Evolutionary conservation across 768 basidiomycete genomes (phyloP).

Genomic region (Lactarius hatsudake): DNA sequence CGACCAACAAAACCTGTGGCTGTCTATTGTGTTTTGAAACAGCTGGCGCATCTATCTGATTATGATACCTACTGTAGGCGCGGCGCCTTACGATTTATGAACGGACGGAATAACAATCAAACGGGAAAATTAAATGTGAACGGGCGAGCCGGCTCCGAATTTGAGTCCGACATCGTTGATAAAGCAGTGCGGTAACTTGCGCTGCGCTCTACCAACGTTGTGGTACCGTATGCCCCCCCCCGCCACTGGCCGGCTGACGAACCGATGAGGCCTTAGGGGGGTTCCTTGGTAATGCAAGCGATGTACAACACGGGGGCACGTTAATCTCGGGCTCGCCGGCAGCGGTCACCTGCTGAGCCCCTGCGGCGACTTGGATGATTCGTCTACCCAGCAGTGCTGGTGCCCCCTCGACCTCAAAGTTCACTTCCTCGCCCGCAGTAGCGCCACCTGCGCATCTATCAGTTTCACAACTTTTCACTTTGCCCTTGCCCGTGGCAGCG

Average conservation of each 20-base stretch:
- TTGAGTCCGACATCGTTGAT: neutral
- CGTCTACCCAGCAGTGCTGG: neutral
- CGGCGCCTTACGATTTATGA: no score
- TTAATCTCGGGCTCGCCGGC: neutral
- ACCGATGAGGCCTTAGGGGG: neutral
- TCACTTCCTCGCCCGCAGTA: neutral
- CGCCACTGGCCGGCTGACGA: neutral
- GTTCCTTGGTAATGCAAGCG: neutral
- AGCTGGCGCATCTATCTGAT: neutral
- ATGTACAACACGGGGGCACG: neutral
- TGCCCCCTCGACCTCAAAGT: no score
- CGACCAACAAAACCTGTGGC: neutral
- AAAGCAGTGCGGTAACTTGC: neutral
- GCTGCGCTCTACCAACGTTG: neutral
- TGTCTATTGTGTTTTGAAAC: neutral
- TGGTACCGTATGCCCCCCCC: neutral
- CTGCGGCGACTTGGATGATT: neutral
- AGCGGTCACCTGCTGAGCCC: no score
- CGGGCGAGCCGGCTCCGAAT: neutral
- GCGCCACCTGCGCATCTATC: neutral
- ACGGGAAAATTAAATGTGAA: neutral
- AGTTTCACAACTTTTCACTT: neutral
- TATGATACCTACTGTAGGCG: neutral
- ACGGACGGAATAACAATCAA: no score
- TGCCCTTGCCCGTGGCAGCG: neutral